Evolutionary conservation across 129 eudicot species (phyloP), one percentile per base, ranked within the genome.

Genomic region (Lactuca saligna): DNA sequence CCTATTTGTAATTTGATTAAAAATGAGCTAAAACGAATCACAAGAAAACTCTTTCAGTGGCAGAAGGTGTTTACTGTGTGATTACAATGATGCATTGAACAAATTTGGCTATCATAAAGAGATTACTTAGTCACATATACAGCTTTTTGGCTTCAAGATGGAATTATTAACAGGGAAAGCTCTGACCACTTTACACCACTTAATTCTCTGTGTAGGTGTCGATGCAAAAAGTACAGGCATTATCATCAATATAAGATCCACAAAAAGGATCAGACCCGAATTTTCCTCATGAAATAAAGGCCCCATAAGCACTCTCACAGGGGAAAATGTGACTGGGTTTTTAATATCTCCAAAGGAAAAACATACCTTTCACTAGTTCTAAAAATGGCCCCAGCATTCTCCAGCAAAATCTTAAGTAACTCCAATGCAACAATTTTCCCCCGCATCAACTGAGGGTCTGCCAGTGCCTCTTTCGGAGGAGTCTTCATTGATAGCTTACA

Each of bases 401-500:
- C 99, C 88, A 94, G 77, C 88, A 94, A 87, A 65, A 94, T 94
- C 78, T 94, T 94, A 61, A 94, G 97, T 84, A 94, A 85, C 84
- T 94, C 99, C 84, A 94, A 76, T 8, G 99, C 99, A 79, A 94
- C 86, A 73, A 94, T 87, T 83, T 94, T 94, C 13, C 97, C 97
- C 50, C 89, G 86, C 99, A 89, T 94, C 59, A 91, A 81, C 73
- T 80, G 84, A 3, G 99, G 99, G 66, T 94, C 99, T 0, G 83
- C 83, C 54, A 80, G 31, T 2, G 99, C 97, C 62, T 89, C 99
- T 68, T 94, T 94, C 3, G 99, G 97, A 1, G 97, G 99, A 6
- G 99, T 89, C 88, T 94, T 94, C 99, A 94, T 94, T 0, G 99
- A 94, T 39, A 94, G 79, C 79, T 94, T 94, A 73, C 97, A 94